Conservation (phyloP, 2,329 filamentous ascomycete species). For the Claviceps quebecensis region DNA sequence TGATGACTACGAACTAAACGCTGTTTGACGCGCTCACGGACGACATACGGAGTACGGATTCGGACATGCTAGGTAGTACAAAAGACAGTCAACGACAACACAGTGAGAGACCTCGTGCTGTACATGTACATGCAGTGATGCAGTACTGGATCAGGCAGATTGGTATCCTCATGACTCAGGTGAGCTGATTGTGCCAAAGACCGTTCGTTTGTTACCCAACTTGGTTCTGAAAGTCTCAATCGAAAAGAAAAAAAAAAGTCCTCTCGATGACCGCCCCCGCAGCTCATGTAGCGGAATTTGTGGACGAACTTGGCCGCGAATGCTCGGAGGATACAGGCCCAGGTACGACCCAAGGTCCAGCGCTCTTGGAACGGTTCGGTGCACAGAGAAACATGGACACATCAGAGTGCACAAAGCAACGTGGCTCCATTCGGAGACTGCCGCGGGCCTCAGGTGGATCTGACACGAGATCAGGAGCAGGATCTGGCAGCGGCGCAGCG, state of each 20-base stretch:
- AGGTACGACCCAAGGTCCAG: neutral
- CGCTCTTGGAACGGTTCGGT: neutral
- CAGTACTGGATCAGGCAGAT: neutral
- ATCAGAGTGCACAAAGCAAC: conserved; percentile 2
- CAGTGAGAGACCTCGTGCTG: neutral
- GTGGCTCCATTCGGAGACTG: conserved; percentile 7
- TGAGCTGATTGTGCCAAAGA: conserved; percentile 1
- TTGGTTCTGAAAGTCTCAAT: neutral
- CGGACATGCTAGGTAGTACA: neutral
- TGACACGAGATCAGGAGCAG: neutral
- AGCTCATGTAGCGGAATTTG: neutral
- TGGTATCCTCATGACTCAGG: neutral
- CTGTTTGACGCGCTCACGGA: neutral
- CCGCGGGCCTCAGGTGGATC: conserved; percentile 3
- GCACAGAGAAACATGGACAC: neutral
- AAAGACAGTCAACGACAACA: neutral
- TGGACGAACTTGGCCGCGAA: neutral
- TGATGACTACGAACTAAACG: neutral
- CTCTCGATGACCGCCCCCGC: neutral
- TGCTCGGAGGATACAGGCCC: conserved; percentile 1
- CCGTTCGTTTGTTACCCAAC: neutral
- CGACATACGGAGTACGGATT: neutral
- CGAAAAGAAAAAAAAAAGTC: neutral
- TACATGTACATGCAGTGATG: neutral
- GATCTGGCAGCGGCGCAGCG: neutral